Evolutionary conservation across 2,329 filamentous ascomycete species (phyloP).

Genomic region (Septoria petroselini): DNA sequence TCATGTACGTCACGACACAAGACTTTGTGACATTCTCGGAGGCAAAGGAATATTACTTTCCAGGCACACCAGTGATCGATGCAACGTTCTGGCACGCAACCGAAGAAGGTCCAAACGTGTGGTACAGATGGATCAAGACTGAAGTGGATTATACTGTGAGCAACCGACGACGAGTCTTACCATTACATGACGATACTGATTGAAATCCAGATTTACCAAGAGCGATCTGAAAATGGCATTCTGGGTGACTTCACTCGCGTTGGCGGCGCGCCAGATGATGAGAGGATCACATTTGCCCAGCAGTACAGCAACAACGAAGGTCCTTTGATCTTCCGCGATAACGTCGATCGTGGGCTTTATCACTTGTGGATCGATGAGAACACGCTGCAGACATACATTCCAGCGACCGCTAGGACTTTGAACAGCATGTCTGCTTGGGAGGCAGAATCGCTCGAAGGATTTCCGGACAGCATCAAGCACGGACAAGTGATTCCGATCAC

Average conservation of each 20-base stretch:
- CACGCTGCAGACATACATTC: conserved; percentile 22
- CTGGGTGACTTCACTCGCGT: conserved; percentile 22
- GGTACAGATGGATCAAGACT: conserved; percentile 24
- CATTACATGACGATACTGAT: neutral
- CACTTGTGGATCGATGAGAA: conserved; percentile 26
- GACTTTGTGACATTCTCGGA: conserved; percentile 23
- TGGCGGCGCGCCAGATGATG: conserved; percentile 13
- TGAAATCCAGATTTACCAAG: conserved; percentile 19
- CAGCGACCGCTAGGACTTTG: conserved; percentile 21
- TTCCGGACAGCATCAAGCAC: conserved; percentile 24
- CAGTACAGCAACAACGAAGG: conserved; percentile 24
- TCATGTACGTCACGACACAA: conserved; percentile 24
- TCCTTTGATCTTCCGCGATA: conserved; percentile 23
- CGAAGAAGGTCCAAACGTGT: conserved; percentile 19
- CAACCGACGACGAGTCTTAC: neutral
- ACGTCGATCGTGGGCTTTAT: conserved; percentile 21
- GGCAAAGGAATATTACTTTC: conserved; percentile 21
- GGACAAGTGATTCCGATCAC: conserved; percentile 19
- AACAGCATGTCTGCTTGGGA: conserved; percentile 23
- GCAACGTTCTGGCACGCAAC: conserved; percentile 19
- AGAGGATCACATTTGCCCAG: conserved; percentile 20
- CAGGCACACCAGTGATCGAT: conserved; percentile 25
- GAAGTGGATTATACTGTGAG: conserved; percentile 16
- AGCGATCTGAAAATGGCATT: conserved; percentile 20
- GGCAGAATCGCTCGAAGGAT: conserved; percentile 17